Conservation (phyloP, 345 rosid genomes). For the Luvunga scandens region DNA sequence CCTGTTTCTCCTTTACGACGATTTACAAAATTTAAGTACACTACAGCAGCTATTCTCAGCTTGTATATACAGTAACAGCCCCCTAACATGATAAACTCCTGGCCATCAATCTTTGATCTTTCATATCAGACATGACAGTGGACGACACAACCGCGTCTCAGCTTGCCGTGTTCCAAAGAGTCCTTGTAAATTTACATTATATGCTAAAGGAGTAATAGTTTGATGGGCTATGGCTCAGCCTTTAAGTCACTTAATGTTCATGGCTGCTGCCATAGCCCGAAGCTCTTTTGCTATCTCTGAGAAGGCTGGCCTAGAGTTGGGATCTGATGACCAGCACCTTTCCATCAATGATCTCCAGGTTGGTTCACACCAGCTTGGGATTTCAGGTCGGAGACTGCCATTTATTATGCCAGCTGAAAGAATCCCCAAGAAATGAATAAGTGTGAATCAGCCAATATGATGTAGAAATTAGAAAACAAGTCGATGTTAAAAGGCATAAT, state of each 20-base stretch:
- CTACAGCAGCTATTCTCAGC: not conserved
- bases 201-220: not conserved
- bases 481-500: not conserved
- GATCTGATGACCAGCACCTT: slow-evolving; percentile 49
- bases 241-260: slow-evolving; percentile 28
- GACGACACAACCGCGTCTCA: slow-evolving; percentile 13
- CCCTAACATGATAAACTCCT: too few species aligned
- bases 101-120: too few species aligned
- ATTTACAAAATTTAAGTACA: not conserved
- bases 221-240: not conserved
- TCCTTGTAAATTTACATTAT: slow-evolving; percentile 2
- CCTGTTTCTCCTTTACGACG: not conserved
- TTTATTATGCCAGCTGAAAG: slow-evolving; percentile 39
- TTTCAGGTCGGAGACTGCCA: slow-evolving; percentile 34
- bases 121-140: not conserved
- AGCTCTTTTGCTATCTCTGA: slow-evolving; percentile 38
- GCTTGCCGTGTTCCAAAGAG: not conserved
- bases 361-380: slow-evolving; percentile 44
- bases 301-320: slow-evolving; percentile 43
- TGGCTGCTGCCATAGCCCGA: slow-evolving; percentile 33
- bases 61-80: not conserved
- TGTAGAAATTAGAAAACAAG: not conserved
- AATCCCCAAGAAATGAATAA: not conserved
- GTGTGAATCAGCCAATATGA: too few species aligned
- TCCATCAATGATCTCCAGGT: slow-evolving; percentile 52